Conservation (phyloP, 768 basidiomycete genomes). For the Naganishia onofrii region DNA sequence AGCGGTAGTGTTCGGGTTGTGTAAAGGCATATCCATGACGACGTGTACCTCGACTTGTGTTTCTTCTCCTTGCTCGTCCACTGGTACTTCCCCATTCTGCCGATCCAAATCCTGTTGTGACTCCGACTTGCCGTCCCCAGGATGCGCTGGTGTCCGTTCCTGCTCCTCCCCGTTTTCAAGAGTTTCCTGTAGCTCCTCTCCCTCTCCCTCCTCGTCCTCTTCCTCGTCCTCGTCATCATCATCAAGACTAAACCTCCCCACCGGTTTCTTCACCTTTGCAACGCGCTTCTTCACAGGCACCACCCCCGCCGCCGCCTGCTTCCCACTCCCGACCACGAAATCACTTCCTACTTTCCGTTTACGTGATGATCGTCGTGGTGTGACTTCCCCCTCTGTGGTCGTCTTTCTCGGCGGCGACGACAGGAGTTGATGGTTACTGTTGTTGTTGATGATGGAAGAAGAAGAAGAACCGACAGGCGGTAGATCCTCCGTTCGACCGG, state of each 20-base stretch:
- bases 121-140: too few relatives aligned
- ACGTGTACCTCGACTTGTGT: slow-evolving; percentile 1
- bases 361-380: not conserved
- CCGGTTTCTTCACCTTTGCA: not conserved
- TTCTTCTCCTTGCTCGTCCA: not conserved
- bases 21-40: not conserved
- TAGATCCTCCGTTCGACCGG: slow-evolving; percentile 5
- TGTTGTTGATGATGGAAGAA: too few relatives aligned
- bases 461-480: too few relatives aligned
- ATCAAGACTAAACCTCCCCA: slow-evolving; percentile 20
- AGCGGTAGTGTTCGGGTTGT: not conserved
- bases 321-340: not conserved
- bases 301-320: not conserved
- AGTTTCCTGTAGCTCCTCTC: not conserved
- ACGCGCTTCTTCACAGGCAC: not conserved
- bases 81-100: not conserved
- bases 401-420: too few relatives aligned
- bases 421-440: too few relatives aligned
- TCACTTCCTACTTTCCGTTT: slow-evolving; percentile 2
- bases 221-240: not conserved
- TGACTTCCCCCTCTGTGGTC: not conserved
- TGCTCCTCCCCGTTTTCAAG: too few relatives aligned
- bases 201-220: slow-evolving; percentile 2
- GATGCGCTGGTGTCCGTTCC: too few relatives aligned
- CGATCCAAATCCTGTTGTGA: too few relatives aligned